Percentiles rank a stretch among this genome's conserved stretches.
Evolutionary conservation across 2,329 filamentous ascomycete genomes (phyloP).

Genomic region (Blastomyces parvus): DNA sequence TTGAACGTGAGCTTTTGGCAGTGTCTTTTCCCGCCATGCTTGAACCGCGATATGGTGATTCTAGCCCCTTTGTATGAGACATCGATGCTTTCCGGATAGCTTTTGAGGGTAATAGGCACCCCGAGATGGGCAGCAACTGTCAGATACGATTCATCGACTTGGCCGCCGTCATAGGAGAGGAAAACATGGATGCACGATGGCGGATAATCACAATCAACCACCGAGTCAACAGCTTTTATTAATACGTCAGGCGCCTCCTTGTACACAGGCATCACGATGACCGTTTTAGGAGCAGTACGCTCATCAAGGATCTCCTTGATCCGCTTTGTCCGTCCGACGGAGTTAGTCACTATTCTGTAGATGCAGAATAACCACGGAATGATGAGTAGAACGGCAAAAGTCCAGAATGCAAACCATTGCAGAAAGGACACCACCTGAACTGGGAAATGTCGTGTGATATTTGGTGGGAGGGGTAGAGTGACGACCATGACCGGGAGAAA

Average conservation of each 20-base stretch:
- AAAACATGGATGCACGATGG: slow-evolving; percentile 89
- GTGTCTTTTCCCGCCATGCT: slow-evolving; percentile 84
- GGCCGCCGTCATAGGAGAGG: slow-evolving; percentile 85
- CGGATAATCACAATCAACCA: slow-evolving; percentile 90
- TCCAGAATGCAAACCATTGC: slow-evolving; percentile 95
- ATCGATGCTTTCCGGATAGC: slow-evolving; percentile 84
- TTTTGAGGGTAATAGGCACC: slow-evolving; percentile 63
- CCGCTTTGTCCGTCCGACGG: slow-evolving; percentile 68
- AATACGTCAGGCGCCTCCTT: slow-evolving; percentile 80
- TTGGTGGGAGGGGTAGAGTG: slow-evolving; percentile 70
- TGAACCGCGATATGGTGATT: slow-evolving; percentile 84
- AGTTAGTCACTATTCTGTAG: slow-evolving; percentile 80
- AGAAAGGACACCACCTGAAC: slow-evolving; percentile 56
- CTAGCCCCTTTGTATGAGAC: slow-evolving; percentile 72
- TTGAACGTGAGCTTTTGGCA: slow-evolving; percentile 91
- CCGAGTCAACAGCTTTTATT: slow-evolving; percentile 76
- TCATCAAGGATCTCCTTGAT: slow-evolving; percentile 81
- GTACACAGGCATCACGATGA: slow-evolving; percentile 95
- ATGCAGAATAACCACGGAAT: slow-evolving; percentile 90
- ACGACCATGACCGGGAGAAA: slow-evolving; percentile 93
- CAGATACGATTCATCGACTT: slow-evolving; percentile 80
- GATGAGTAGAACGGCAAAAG: slow-evolving; percentile 73
- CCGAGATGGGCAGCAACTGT: slow-evolving; percentile 78
- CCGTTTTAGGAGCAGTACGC: slow-evolving; percentile 78
- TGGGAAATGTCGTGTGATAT: slow-evolving; percentile 66